These are phyloP conservation scores for Cryptosporidium meleagridis DNA, from an alignment of 169 alveolate genomes.

Conservation along the genomic window DNA sequence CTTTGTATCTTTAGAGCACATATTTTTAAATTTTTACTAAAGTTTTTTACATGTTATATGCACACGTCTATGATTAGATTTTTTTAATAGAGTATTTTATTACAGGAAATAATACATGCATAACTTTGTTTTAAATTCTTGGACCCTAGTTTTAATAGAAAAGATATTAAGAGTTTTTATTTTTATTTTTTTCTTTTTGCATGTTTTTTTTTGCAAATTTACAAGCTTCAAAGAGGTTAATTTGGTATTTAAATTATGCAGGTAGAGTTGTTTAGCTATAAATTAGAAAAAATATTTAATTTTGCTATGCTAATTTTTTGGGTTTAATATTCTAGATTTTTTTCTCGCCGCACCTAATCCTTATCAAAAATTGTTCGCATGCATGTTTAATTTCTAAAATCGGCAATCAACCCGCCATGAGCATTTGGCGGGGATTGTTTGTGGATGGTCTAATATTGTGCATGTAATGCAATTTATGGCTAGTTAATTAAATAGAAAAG, in stretches of 20 bases:
- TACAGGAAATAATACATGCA: too few relatives aligned
- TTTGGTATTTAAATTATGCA: too few relatives aligned
- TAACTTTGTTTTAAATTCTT: not conserved
- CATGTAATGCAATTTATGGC: not conserved
- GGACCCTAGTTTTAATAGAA: not conserved
- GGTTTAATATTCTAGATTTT: not conserved
- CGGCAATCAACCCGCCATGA: constrained; percentile 11
- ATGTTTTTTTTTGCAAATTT: too few relatives aligned
- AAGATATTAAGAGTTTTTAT: too few relatives aligned
- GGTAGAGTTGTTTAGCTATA: not conserved
- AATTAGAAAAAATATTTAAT: too few relatives aligned
- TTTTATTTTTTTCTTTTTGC: too few relatives aligned
- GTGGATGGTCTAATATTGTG: constrained; percentile 35
- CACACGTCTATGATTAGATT: not conserved
- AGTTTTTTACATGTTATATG: not conserved
- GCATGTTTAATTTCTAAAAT: not conserved
- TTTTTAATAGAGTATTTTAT: not conserved
- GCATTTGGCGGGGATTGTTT: not conserved
- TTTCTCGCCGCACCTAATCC: not conserved
- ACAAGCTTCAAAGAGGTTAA: too few relatives aligned
- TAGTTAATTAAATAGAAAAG: not conserved
- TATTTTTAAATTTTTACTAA: not conserved
- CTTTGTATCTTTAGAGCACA: not conserved
- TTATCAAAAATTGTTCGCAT: not conserved
- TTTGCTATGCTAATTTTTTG: too few relatives aligned